Evolutionary conservation across 108 stramenopile species (phyloP), one percentile per base, ranked within the genome.

Genomic region (Discostella pseudostelligera): DNA sequence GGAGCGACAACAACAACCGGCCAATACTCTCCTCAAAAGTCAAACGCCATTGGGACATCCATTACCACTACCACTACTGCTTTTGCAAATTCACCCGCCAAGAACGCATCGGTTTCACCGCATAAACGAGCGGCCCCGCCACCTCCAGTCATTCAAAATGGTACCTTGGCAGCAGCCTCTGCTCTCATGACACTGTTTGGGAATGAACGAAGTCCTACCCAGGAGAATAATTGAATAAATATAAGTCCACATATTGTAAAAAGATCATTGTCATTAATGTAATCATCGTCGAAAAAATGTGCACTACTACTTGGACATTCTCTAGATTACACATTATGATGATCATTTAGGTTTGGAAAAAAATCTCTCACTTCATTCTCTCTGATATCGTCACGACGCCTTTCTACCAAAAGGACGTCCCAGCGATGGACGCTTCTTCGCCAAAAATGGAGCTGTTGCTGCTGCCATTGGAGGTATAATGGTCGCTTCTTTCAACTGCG

Each of bases 161-260:
- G 32, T 0, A 53, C 68, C 20, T 32, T 69, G 1, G 68, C 46
- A 3, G 68, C 69, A 36, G 60, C 69, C 1, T 62, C 60, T n/a
- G 69, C 69, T 4, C 50, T 70, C 12, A 70, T 70, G 69, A 56
- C 59, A 11, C 43, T 70, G 2, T 47, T 59, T 39, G 57, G 67
- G 5, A 68, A 59, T 16, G 67, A 68, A 57, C 58, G 36, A 25
- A 56, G 39, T 59, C 40, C 12, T 32, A 3, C n/a, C n/a, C n/a
- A n/a, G n/a, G n/a, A n/a, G n/a, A n/a, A n/a, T n/a, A n/a, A n/a
- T n/a, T n/a, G n/a, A n/a, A n/a, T n/a, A n/a, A n/a, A n/a, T n/a
- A n/a, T n/a, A n/a, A n/a, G n/a, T n/a, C n/a, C n/a, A n/a, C n/a
- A n/a, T n/a, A n/a, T n/a, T n/a, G n/a, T n/a, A n/a, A n/a, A n/a